Percentiles rank a stretch among this genome's conserved stretches.
Evolutionary conservation across 129 eudicot species (phyloP).

Genomic region (Lactuca sativa): DNA sequence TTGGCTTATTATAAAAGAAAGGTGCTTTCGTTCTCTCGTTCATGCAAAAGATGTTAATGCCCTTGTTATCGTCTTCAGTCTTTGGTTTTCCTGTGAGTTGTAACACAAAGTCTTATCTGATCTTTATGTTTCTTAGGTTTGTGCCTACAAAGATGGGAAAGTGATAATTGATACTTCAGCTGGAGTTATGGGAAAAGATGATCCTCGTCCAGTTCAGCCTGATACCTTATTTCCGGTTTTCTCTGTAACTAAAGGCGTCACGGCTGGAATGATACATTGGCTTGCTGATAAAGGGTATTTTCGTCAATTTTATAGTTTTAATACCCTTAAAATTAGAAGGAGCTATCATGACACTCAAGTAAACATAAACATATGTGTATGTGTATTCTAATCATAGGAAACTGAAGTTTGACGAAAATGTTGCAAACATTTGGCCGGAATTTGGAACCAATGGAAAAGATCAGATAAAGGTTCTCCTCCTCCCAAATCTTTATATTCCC

Average conservation of each 20-base stretch:
- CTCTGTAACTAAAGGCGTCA: too few relatives aligned
- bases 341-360: too few relatives aligned
- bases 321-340: neutral
- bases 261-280: too few relatives aligned
- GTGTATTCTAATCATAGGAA: conserved; percentile 49
- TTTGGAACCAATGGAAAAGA: too few relatives aligned
- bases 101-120: neutral
- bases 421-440: neutral
- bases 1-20: too few relatives aligned
- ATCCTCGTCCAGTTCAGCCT: conserved; percentile 95
- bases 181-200: conserved; percentile 89
- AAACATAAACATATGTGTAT: neutral
- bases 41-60: too few relatives aligned
- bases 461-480: conserved; percentile 27
- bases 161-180: conserved; percentile 96
- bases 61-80: too few relatives aligned
- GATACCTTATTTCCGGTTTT: conserved; percentile 85
- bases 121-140: conserved; percentile 44
- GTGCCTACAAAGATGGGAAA: conserved; percentile 95
- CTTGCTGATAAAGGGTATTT: conserved; percentile 52
- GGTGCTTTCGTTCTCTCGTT: too few relatives aligned
- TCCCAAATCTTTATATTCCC: neutral
- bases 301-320: neutral
- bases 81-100: too few relatives aligned
- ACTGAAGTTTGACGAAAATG: conserved; percentile 75